These are phyloP conservation scores for Penicillium manginii DNA, from an alignment of 495 filamentous ascomycete species.

Conservation along the genomic window DNA sequence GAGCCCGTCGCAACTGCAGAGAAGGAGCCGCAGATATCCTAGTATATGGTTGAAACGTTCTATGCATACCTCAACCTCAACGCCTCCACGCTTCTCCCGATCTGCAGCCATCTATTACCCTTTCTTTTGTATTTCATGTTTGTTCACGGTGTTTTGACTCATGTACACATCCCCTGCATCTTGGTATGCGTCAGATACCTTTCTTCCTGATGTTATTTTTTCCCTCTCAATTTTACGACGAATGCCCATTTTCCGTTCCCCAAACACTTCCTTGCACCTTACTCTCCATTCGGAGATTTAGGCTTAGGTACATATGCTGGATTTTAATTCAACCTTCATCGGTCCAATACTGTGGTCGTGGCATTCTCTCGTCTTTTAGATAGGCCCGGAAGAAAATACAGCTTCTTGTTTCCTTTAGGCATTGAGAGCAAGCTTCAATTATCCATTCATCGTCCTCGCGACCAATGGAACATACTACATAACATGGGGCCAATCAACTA, in stretches of 20 bases:
- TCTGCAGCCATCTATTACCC: conserved; percentile 16
- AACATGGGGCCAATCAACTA: too few species aligned
- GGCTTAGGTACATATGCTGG: conserved; percentile 15
- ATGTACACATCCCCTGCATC: conserved; percentile 33
- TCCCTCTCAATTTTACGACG: conserved; percentile 26
- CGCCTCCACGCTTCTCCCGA: background rate
- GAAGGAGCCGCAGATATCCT: background rate
- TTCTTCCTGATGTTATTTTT: conserved; percentile 30
- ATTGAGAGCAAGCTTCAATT: background rate
- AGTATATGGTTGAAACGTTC: background rate
- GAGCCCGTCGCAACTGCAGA: conserved; percentile 17
- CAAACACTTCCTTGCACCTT: conserved; percentile 7
- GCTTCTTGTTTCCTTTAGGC: background rate
- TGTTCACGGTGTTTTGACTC: conserved; percentile 26
- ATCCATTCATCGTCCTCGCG: too few species aligned
- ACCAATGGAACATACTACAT: too few species aligned
- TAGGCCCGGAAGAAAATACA: conserved; percentile 3
- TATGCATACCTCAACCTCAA: background rate
- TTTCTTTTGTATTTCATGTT: conserved; percentile 27
- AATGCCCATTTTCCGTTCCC: conserved; percentile 22
- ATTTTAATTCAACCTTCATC: background rate
- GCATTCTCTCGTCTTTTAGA: conserved; percentile 1
- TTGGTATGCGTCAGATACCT: conserved; percentile 29
- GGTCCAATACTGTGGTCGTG: background rate
- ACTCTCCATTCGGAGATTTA: background rate